Conservation (phyloP, 805 yeast species). For the Candida tallmaniae region DNA sequence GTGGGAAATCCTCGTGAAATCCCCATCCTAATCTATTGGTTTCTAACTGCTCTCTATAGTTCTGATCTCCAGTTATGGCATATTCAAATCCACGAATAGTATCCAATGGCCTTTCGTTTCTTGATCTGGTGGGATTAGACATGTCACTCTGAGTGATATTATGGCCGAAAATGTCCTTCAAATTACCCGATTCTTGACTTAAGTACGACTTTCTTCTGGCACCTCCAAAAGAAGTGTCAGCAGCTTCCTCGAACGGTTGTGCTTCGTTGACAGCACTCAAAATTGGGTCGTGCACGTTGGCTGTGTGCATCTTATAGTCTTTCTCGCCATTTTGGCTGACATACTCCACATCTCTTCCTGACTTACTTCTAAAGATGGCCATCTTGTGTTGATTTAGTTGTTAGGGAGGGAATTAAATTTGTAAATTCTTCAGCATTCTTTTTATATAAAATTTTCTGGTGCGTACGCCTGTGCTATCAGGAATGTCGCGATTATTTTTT, state of each 20-base stretch:
- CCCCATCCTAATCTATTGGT: constrained; percentile 78
- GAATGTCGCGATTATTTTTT: too few species aligned
- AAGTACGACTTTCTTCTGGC: constrained; percentile 41
- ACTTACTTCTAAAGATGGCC: constrained; percentile 31
- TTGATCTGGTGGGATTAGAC: constrained; percentile 87
- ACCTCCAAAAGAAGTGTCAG: constrained; percentile 22
- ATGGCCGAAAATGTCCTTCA: constrained; percentile 83
- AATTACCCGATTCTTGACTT: constrained; percentile 48
- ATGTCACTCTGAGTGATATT: constrained; percentile 75
- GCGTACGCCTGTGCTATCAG: too few species aligned
- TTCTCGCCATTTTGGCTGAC: constrained; percentile 3
- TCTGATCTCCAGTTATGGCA: constrained; percentile 84
- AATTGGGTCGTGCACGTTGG: constrained; percentile 77
- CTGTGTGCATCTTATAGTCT: constrained; percentile 56
- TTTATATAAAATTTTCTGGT: too few species aligned
- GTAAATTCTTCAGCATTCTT: too few species aligned
- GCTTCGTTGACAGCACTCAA: constrained; percentile 90
- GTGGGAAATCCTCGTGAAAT: constrained; percentile 75
- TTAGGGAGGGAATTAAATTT: too few species aligned
- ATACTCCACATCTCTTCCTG: constrained; percentile 13
- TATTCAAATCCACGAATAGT: constrained; percentile 93
- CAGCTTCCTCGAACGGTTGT: constrained; percentile 82
- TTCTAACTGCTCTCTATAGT: constrained; percentile 78
- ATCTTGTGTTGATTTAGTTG: too few species aligned
- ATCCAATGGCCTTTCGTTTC: constrained; percentile 96